These are phyloP conservation scores for Coemansia sp. DNA, from an alignment of 192 early-diverging fungal genomes.

Conservation along the genomic window DNA sequence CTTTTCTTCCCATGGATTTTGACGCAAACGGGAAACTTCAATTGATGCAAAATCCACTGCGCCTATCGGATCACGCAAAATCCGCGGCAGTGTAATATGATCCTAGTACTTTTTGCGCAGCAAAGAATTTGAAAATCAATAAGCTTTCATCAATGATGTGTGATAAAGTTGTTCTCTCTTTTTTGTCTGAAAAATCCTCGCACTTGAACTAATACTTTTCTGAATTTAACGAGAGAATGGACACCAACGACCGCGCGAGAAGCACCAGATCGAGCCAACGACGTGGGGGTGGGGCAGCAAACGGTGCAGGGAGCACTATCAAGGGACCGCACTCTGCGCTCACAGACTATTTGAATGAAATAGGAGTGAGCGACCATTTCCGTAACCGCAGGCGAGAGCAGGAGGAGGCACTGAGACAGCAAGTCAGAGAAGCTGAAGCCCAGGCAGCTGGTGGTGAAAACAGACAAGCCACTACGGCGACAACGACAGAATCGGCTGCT, in stretches of 20 bases:
- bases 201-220: no score
- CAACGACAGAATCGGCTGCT: background rate
- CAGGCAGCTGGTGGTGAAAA: background rate
- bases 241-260: slow-evolving; percentile 43
- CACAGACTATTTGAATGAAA: slow-evolving; percentile 51
- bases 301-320: slow-evolving; percentile 22
- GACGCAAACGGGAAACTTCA: no score
- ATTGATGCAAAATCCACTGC: no score
- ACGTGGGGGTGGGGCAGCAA: background rate
- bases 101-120: no score
- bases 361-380: slow-evolving; percentile 49
- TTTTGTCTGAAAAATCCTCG: no score
- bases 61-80: no score
- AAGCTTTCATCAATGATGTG: no score
- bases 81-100: no score
- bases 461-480: background rate
- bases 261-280: slow-evolving; percentile 8
- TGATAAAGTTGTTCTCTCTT: no score
- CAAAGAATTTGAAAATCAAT: no score
- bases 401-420: slow-evolving; percentile 17
- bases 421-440: background rate
- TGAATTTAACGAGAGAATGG: slow-evolving; percentile 14
- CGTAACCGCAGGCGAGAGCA: slow-evolving; percentile 39
- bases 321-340: slow-evolving; percentile 52
- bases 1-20: no score